phyloP scores from a whole-genome alignment of 192 early-diverging fungal genomes.

The Lunasporangiospora selenospora region DNA sequence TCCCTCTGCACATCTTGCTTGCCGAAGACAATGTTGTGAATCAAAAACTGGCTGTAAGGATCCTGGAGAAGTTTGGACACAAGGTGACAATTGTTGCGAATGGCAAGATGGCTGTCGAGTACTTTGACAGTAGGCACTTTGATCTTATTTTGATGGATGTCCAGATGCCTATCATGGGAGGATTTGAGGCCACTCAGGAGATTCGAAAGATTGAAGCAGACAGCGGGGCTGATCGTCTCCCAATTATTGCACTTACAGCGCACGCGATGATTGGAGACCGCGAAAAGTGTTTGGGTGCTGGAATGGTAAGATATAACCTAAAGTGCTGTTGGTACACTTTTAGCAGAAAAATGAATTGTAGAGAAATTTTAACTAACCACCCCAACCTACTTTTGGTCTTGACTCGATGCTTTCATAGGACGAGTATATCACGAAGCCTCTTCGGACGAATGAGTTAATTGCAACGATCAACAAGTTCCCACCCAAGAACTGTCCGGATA shows the following conservation, averaged over 20 bases:
- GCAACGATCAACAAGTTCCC: constrained; percentile 64
- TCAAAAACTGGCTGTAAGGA: constrained; percentile 72
- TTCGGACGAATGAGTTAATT: constrained; percentile 59
- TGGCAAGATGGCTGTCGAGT: constrained; percentile 74
- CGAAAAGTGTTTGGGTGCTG: constrained; percentile 77
- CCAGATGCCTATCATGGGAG: constrained; percentile 86
- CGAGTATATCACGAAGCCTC: no score
- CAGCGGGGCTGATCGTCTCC: constrained; percentile 55
- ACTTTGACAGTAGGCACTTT: constrained; percentile 59
- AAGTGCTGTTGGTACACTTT: no score
- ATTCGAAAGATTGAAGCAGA: constrained; percentile 68
- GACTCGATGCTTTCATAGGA: no score
- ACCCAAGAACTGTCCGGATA: constrained; percentile 7
- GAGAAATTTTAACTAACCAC: no score
- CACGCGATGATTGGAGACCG: constrained; percentile 85
- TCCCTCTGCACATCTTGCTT: constrained; percentile 68
- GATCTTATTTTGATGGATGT: constrained; percentile 81
- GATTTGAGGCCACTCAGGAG: constrained; percentile 79
- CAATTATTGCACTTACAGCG: constrained; percentile 81
- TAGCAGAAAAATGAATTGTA: no score
- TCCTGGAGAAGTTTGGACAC: constrained; percentile 72
- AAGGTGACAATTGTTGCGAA: constrained; percentile 72
- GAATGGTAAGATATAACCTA: constrained; percentile 65
- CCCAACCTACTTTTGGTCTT: no score
- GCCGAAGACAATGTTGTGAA: constrained; percentile 86